Base-by-base conservation (phyloP, 495 filamentous ascomycete species). In the Articulospora tetracladia region DNA sequence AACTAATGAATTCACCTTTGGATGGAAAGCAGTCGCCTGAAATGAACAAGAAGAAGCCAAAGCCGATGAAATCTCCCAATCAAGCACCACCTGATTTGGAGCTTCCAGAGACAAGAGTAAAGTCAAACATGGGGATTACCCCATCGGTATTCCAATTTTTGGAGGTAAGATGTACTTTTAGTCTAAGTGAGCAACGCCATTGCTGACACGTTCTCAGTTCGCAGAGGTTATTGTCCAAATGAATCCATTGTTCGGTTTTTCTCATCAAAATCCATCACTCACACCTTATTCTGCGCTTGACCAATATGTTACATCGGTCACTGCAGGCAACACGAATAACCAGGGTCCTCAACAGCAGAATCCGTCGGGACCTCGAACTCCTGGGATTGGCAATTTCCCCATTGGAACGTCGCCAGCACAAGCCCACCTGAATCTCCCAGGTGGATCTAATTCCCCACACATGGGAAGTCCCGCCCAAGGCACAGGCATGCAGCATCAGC, bases 161-260 rank as follows among this genome's bases (percentile, higher is more conserved):
- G 53, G 89, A 91, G 78, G 86, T 88, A 77, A 55, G 41, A 30
- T 36, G 25, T 53, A 15, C 47, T 32, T n/a, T 6, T 34, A 17
- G 12, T 17, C 1, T 32, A 26, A 22, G 32, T 28, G 13, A 7
- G 25, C 6, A 8, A 27, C 25, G 7, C 28, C n/a, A 6, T 47
- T 53, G 13, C 51, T 53, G 27, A 53, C 19, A n/a, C 51, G 3
- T 1, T 22, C 61, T 1, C 64, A 89, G 86, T 80, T 89, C 52
- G 84, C 86, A 23, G 88, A 92, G 69, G 86, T 88, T 17, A 84
- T 91, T 58, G 87, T 86, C 8, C 81, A 85, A 57, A 90, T 92
- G 87, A 84, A 81, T 67, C 77, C 84, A 27, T 63, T 91, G 2
- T 88, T 89, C 70, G 71, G 74, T 32, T 88, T 76, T 61, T 85